Conservation (phyloP, 768 basidiomycete species). For the Tulasnella sp. region DNA sequence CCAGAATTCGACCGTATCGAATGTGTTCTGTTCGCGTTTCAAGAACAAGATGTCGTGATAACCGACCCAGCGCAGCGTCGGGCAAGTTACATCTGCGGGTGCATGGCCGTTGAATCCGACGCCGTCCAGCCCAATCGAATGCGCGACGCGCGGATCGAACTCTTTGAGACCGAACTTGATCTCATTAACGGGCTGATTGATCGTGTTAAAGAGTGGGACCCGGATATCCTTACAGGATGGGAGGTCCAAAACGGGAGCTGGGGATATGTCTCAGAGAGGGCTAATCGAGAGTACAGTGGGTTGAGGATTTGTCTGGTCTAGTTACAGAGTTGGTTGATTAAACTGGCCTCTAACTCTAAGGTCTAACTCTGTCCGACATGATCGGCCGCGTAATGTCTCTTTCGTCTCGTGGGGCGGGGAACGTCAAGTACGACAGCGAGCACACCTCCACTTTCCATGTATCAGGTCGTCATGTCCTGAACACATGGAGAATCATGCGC, state of each 20-base stretch:
- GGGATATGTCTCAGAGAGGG: conserved; percentile 82
- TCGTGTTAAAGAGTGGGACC: conserved; percentile 69
- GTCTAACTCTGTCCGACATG: conserved; percentile 64
- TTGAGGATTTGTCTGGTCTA: neutral
- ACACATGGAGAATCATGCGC: conserved; percentile 89
- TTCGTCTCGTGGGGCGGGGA: conserved; percentile 33
- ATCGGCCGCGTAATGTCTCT: conserved; percentile 68
- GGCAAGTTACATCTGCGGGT: conserved; percentile 43
- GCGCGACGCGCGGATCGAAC: conserved; percentile 46
- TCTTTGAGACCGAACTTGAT: conserved; percentile 67
- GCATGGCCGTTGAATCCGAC: conserved; percentile 47
- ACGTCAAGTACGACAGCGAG: conserved; percentile 64
- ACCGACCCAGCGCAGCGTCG: conserved; percentile 38
- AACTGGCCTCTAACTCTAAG: conserved; percentile 40
- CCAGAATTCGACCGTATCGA: conserved; percentile 60
- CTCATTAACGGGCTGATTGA: conserved; percentile 75
- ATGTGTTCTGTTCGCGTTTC: conserved; percentile 71
- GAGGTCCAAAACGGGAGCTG: conserved; percentile 84
- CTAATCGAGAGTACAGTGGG: conserved; percentile 51
- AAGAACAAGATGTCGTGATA: conserved; percentile 42
- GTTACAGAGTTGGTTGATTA: neutral
- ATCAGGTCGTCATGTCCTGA: conserved; percentile 84
- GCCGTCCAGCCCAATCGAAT: conserved; percentile 42
- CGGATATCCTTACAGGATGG: conserved; percentile 90
- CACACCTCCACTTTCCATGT: conserved; percentile 81